These are phyloP conservation scores for Triticum aestivum DNA, from an alignment of 176 grass and related monocot genomes.

Conservation along the genomic window IWGSC_CS_RefSeq_v2.1 NC_057794.1:593324709-593325208, in stretches of 20 bases:
- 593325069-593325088: neutral
- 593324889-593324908: neutral
- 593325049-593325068: conserved; percentile 28
- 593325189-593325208: neutral
- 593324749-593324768: neutral
- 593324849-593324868: neutral
- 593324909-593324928: neutral
- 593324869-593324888: conserved; percentile 9
- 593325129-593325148: neutral
- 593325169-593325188: neutral
- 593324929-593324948: conserved; percentile 17
- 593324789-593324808: neutral
- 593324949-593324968: neutral
- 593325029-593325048: conserved; percentile 8
- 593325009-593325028: conserved; percentile 14
- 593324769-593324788: neutral
- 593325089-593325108: neutral
- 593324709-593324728: neutral
- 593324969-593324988: neutral
- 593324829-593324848: neutral
- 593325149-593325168: neutral
- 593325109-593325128: neutral
- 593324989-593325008: conserved; percentile 19
- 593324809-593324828: neutral
- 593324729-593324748: neutral